Conservation (phyloP, 306 rosid species). For the Carpinus viminea region DNA sequence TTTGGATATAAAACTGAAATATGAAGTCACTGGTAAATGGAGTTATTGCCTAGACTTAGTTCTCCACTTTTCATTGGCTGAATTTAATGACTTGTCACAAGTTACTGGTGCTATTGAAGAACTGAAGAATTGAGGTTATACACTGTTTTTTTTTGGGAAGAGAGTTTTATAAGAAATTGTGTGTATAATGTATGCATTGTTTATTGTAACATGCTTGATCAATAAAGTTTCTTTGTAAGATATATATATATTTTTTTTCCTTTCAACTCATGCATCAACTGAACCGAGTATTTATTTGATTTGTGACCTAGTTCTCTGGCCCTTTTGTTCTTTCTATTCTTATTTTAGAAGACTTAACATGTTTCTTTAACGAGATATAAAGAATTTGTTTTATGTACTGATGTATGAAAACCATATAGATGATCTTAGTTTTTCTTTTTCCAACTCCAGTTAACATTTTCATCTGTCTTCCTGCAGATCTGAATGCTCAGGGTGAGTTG, state of each 20-base stretch:
- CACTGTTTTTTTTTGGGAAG: background rate
- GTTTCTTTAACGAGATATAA: background rate
- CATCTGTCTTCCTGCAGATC: conserved; percentile 46
- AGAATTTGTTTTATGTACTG: background rate
- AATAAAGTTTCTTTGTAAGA: background rate
- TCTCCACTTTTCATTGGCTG: background rate
- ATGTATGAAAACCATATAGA: conserved; percentile 1
- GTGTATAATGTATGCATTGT: background rate
- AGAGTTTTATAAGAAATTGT: background rate
- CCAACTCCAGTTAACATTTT: conserved; percentile 24
- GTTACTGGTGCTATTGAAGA: background rate
- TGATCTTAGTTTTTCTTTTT: conserved; percentile 7
- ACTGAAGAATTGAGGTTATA: background rate
- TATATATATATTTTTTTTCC: background rate
- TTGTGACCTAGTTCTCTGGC: background rate
- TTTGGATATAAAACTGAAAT: background rate
- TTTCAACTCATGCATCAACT: background rate
- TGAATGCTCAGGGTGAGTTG: conserved; percentile 55
- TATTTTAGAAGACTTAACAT: background rate
- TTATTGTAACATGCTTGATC: background rate
- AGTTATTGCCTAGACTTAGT: background rate
- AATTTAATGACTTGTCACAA: background rate
- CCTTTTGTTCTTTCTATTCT: background rate
- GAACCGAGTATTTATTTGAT: background rate
- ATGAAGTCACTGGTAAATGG: background rate